These are phyloP conservation scores for Colletotrichum brevisporum DNA, from an alignment of 2,329 filamentous ascomycete genomes.

Conservation along the genomic window DNA sequence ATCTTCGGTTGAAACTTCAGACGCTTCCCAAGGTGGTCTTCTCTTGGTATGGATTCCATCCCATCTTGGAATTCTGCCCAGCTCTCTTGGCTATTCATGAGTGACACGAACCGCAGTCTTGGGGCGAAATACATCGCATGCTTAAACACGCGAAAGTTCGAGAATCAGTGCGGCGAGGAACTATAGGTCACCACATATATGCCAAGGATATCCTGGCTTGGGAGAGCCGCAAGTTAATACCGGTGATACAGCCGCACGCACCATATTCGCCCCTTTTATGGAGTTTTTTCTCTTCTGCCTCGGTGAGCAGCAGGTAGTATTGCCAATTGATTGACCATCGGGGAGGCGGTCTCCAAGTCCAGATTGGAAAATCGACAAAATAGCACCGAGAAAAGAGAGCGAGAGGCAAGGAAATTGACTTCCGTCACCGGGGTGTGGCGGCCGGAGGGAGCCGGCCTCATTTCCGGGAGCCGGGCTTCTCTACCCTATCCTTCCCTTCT, in stretches of 20 bases:
- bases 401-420: not conserved
- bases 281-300: conserved; percentile 3
- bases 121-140: conserved; percentile 4
- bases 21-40: not conserved
- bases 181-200: conserved; percentile 25
- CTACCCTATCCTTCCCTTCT: not conserved
- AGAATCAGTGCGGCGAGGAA: conserved; percentile 30
- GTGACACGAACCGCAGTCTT: conserved; percentile 3
- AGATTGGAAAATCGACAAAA: not conserved
- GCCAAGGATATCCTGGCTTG: conserved; percentile 14
- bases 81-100: conserved; percentile 6
- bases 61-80: conserved; percentile 6
- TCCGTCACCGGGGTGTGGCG: not conserved
- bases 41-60: not conserved
- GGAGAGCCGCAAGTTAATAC: conserved; percentile 17
- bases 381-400: not conserved
- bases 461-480: conserved; percentile 13
- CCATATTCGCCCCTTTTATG: conserved; percentile 31
- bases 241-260: conserved; percentile 20
- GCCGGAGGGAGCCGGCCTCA: conserved; percentile 7
- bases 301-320: not conserved
- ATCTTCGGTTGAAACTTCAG: conserved; percentile 7
- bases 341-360: conserved; percentile 1
- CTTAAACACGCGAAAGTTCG: conserved; percentile 2
- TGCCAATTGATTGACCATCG: conserved; percentile 2